Evolutionary conservation across 1,139 yeast genomes (phyloP).

Genomic region (Debaryomyces sp.): DNA sequence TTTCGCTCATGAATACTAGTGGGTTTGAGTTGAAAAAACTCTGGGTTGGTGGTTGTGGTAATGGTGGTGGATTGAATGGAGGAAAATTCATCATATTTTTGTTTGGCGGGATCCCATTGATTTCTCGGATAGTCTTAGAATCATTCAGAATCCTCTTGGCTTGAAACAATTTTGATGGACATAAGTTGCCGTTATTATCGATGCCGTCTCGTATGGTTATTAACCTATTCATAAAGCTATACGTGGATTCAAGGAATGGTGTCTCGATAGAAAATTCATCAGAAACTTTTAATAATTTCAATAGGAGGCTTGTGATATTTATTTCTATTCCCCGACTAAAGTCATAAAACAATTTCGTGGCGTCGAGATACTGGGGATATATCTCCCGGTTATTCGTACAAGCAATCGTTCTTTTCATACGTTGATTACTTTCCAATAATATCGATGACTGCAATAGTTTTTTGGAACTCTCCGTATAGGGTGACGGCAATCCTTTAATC

Average conservation of each 20-base stretch:
- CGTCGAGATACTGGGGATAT: slow-evolving; percentile 17
- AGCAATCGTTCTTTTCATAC: slow-evolving; percentile 7
- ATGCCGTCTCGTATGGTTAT: slow-evolving; percentile 14
- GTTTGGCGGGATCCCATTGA: slow-evolving; percentile 26
- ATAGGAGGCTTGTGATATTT: slow-evolving; percentile 12
- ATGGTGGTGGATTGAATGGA: slow-evolving; percentile 27
- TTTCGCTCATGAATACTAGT: slow-evolving; percentile 12
- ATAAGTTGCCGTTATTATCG: slow-evolving; percentile 8
- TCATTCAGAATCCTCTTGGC: slow-evolving; percentile 12
- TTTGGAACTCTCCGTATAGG: slow-evolving; percentile 12
- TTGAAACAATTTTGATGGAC: slow-evolving; percentile 18
- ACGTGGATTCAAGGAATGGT: slow-evolving; percentile 19
- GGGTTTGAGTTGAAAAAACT: slow-evolving; percentile 5
- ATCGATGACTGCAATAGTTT: slow-evolving; percentile 16
- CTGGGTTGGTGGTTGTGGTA: slow-evolving; percentile 19
- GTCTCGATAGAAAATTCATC: slow-evolving; percentile 9
- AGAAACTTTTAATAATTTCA: slow-evolving; percentile 15
- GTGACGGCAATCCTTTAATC: slow-evolving; percentile 12
- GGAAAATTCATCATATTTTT: slow-evolving; percentile 30
- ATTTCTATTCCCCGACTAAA: slow-evolving; percentile 22
- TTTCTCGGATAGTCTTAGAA: slow-evolving; percentile 13
- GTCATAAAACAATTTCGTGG: slow-evolving; percentile 20
- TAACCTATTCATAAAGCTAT: slow-evolving; percentile 16
- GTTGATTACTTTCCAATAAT: slow-evolving; percentile 14
- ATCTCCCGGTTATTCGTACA: slow-evolving; percentile 10